Conservation (phyloP, 352 stramenopile species). For the Hyaloperonospora brassicae region DNA sequence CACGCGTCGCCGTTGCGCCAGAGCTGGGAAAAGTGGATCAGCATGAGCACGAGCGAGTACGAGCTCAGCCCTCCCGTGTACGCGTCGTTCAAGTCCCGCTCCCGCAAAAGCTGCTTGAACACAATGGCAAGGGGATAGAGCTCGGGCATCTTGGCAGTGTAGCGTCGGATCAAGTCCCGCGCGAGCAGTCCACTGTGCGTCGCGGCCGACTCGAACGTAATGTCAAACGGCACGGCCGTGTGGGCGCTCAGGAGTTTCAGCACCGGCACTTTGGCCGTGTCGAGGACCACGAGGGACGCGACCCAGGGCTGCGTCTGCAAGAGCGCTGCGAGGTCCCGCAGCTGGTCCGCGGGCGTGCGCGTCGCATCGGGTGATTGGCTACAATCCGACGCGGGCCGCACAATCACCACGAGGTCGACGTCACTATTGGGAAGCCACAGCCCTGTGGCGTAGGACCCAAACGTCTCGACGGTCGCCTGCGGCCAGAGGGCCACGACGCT, state of each 20-base stretch:
- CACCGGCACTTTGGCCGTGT: constrained; percentile 78
- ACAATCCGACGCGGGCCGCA: no score
- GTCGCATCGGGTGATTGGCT: constrained; percentile 1
- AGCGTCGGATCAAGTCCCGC: constrained; percentile 78
- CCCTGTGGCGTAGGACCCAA: constrained; percentile 79
- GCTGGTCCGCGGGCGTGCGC: constrained; percentile 43
- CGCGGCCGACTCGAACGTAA: constrained; percentile 75
- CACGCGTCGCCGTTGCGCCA: constrained; percentile 48
- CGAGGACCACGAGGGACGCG: constrained; percentile 71
- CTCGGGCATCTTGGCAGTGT: constrained; percentile 76
- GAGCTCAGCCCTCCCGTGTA: constrained; percentile 88
- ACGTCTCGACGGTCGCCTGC: constrained; percentile 68
- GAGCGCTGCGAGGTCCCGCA: constrained; percentile 47
- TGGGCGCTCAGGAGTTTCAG: constrained; percentile 72
- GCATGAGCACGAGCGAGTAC: constrained; percentile 90
- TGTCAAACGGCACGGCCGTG: constrained; percentile 76
- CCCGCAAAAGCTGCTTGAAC: constrained; percentile 86
- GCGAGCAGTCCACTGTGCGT: constrained; percentile 79
- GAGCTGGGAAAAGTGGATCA: constrained; percentile 80
- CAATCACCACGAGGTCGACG: constrained; percentile 77
- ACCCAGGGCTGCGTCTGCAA: constrained; percentile 67
- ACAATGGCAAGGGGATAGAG: constrained; percentile 85
- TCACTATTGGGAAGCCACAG: constrained; percentile 85
- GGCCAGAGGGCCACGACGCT: constrained; percentile 69
- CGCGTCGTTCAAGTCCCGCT: constrained; percentile 86